phyloP scores from a whole-genome alignment of 495 filamentous ascomycete genomes.

The Penicillium nucicola region DNA sequence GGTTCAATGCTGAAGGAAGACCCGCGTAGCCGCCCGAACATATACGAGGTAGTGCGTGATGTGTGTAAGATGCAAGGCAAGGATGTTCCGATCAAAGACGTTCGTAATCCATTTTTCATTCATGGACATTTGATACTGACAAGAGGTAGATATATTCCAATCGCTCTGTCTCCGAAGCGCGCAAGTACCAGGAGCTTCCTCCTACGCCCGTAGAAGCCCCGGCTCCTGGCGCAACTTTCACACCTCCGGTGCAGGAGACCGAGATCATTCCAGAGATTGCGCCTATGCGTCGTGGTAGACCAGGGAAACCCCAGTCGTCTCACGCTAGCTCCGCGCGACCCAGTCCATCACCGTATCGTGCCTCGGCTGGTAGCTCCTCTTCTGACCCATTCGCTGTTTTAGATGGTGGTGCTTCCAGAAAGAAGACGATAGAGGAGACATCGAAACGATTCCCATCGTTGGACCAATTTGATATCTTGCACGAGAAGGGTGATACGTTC shows the following conservation, averaged over 20 bases:
- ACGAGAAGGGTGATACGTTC: conserved; percentile 82
- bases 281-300: conserved; percentile 89
- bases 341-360: conserved; percentile 71
- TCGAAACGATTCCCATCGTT: conserved; percentile 84
- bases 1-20: conserved; percentile 88
- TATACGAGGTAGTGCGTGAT: conserved; percentile 87
- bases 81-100: conserved; percentile 88
- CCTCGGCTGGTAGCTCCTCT: conserved; percentile 39
- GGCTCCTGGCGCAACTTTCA: conserved; percentile 67
- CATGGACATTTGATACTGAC: conserved; percentile 11
- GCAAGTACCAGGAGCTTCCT: conserved; percentile 61
- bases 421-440: conserved; percentile 67
- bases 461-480: conserved; percentile 88
- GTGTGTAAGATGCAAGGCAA: conserved; percentile 84
- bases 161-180: conserved; percentile 59
- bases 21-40: conserved; percentile 79
- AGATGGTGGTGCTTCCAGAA: conserved; percentile 58
- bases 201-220: conserved; percentile 53
- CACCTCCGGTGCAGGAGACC: conserved; percentile 61
- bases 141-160: conserved; percentile 73
- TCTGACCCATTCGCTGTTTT: conserved; percentile 88
- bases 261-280: conserved; percentile 83
- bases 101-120: conserved; percentile 39
- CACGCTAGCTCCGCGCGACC: conserved; percentile 51
- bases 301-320: conserved; percentile 51